These are phyloP conservation scores for Eutrema salsugineum DNA, from an alignment of 441 rosid genomes.

Conservation along the genomic window DNA sequence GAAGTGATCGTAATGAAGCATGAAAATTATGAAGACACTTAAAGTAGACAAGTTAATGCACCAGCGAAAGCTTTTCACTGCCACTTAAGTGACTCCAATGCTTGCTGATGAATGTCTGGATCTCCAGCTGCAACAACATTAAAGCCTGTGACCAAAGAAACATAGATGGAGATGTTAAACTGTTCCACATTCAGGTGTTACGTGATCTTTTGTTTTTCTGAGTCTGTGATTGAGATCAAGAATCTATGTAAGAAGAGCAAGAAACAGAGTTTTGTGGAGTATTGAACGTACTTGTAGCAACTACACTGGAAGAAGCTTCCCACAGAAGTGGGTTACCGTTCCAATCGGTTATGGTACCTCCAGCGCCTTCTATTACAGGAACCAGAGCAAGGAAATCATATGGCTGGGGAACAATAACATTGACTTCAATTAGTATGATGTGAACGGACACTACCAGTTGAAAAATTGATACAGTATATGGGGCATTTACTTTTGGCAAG, in stretches of 20 bases:
- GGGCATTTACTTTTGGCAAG: neutral
- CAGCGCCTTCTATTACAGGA: conserved; percentile 92
- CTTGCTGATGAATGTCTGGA: conserved; percentile 61
- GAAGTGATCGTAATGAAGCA: neutral
- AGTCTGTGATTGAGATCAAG: neutral
- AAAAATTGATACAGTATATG: conserved; percentile 7
- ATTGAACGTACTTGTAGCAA: conserved; percentile 51
- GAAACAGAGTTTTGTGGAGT: neutral
- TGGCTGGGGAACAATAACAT: conserved; percentile 51
- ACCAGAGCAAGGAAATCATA: conserved; percentile 87
- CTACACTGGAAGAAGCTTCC: conserved; percentile 71
- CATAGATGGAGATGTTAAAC: neutral
- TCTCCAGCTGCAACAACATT: conserved; percentile 92
- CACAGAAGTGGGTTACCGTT: conserved; percentile 61
- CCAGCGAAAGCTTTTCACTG: conserved; percentile 39
- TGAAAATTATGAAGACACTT: conserved; percentile 1
- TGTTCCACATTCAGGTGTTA: neutral
- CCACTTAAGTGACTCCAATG: conserved; percentile 66
- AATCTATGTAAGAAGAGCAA: neutral
- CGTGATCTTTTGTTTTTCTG: neutral
- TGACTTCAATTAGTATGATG: neutral
- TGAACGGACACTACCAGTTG: neutral
- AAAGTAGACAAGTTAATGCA: neutral
- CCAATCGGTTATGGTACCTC: conserved; percentile 91
- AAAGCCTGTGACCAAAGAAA: conserved; percentile 55